Evolutionary conservation across 768 basidiomycete species (phyloP), one percentile per base, ranked within the genome.

Genomic region (Termitomyces sp.): DNA sequence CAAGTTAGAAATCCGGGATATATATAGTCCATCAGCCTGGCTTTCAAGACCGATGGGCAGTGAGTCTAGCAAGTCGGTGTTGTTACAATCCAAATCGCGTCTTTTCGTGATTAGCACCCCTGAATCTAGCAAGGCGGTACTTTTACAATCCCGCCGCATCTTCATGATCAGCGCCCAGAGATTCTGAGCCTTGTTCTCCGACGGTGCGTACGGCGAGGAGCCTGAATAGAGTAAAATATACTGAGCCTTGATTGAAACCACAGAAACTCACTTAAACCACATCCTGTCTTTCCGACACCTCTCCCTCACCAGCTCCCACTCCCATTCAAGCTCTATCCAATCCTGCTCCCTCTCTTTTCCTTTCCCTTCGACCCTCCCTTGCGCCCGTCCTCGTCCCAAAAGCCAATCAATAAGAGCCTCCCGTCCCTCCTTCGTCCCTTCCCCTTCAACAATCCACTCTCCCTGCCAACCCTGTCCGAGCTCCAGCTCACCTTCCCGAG

Each of bases 401-500:
- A 61, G 57, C 65, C 68, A 60, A 71, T 65, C 66, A 70, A 57
- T 59, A 65, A 90, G 88, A 5, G 83, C 85, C n/a, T 80, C 78
- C 12, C 86, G 84, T 59, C 88, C 90, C 63, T 87, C 89, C 59
- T 72, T 92, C 38, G 68, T 64, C 44, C 67, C 78, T 28, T 60
- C 59, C 11, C 59, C 59, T 19, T 60, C 59, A 1, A 60, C 32
- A 0, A 60, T 48, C 59, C 59, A 60, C 45, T 60, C 56, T 1
- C 59, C 56, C 35, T 57, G 53, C 59, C 44, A 87, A 87, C 12
- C 82, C 77, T 2, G 82, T 77, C 19, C 79, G 82, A 32, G 72
- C 71, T 4, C 85, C 87, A 12, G 89, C 89, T 4, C 90, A 87
- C 45, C 84, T 87, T 26, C 45, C 11, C 38, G 8, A 81, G 88